Percentiles rank a stretch among this genome's conserved stretches.
Evolutionary conservation across 306 rosid species (phyloP).

Genomic region (Prosopis cineraria): DNA sequence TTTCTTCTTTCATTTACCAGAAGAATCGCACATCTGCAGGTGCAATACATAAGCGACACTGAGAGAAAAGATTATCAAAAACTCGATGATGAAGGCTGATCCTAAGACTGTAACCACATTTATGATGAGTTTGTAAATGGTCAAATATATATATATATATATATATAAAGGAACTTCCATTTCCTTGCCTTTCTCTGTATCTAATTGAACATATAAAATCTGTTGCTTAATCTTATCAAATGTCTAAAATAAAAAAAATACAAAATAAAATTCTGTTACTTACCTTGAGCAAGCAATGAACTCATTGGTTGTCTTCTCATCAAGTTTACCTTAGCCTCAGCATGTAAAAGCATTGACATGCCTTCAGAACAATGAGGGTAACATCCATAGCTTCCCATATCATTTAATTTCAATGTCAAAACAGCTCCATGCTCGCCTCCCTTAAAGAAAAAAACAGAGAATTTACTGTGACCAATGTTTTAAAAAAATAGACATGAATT

Average conservation of each 20-base stretch:
- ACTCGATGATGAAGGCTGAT: slow-evolving; percentile 66
- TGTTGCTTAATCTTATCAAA: slow-evolving; percentile 41
- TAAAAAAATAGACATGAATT: background rate
- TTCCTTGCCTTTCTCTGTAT: no score
- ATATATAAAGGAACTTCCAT: no score
- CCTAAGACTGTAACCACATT: slow-evolving; percentile 69
- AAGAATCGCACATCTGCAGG: slow-evolving; percentile 78
- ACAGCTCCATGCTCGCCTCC: slow-evolving; percentile 72
- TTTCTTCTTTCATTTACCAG: slow-evolving; percentile 68
- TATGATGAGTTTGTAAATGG: slow-evolving; percentile 30
- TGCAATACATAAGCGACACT: slow-evolving; percentile 54
- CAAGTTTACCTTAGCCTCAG: slow-evolving; percentile 65
- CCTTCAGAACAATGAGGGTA: slow-evolving; percentile 63
- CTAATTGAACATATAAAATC: slow-evolving; percentile 15
- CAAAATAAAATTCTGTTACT: slow-evolving; percentile 18
- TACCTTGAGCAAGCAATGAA: slow-evolving; percentile 68
- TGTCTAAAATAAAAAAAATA: background rate
- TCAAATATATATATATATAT: slow-evolving; percentile 21
- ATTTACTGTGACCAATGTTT: slow-evolving; percentile 3
- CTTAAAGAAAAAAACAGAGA: slow-evolving; percentile 30
- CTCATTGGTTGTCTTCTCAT: slow-evolving; percentile 72
- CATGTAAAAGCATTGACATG: slow-evolving; percentile 59
- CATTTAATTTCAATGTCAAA: slow-evolving; percentile 71
- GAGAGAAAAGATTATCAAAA: slow-evolving; percentile 54
- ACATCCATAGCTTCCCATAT: slow-evolving; percentile 87